Conservation (phyloP, 2,329 filamentous ascomycete genomes). For the Amphichorda felina region DNA sequence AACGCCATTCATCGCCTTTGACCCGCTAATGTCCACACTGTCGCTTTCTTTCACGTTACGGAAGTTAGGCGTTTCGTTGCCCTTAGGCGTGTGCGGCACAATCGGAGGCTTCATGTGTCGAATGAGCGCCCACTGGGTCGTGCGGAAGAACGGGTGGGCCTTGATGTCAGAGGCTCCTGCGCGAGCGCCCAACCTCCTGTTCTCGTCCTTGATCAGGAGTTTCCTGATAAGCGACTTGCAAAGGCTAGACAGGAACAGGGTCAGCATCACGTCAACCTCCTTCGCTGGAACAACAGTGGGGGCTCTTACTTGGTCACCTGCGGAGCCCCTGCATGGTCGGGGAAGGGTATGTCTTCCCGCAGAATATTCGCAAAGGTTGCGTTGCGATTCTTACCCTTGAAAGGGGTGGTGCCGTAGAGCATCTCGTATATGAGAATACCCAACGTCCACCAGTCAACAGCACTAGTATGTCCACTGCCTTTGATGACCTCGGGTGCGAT, state of each 20-base stretch:
- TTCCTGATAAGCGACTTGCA: slow-evolving; percentile 97
- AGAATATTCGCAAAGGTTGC: slow-evolving; percentile 97
- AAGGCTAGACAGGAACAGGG: slow-evolving; percentile 46
- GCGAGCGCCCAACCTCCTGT: slow-evolving; percentile 80
- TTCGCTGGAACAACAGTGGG: no score
- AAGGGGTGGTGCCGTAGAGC: slow-evolving; percentile 95
- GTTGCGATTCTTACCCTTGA: slow-evolving; percentile 98
- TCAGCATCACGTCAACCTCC: not conserved
- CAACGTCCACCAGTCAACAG: slow-evolving; percentile 98
- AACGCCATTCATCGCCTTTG: slow-evolving; percentile 57
- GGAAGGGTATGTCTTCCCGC: slow-evolving; percentile 90
- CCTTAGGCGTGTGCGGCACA: slow-evolving; percentile 80
- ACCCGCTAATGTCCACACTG: slow-evolving; percentile 72
- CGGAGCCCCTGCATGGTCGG: slow-evolving; percentile 72
- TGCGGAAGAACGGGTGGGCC: slow-evolving; percentile 87
- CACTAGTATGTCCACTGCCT: slow-evolving; percentile 94
- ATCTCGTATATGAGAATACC: slow-evolving; percentile 98
- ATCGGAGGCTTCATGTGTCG: slow-evolving; percentile 98
- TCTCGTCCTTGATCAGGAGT: slow-evolving; percentile 95
- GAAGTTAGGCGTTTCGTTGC: slow-evolving; percentile 93
- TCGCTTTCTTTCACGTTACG: slow-evolving; percentile 95
- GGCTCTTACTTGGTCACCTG: slow-evolving; percentile 92
- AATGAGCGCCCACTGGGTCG: slow-evolving; percentile 92
- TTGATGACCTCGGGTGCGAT: slow-evolving; percentile 99
- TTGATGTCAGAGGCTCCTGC: slow-evolving; percentile 97